Evolutionary conservation across 768 basidiomycete genomes (phyloP), one percentile per base, ranked within the genome.

Genomic region (Agaricus bisporus): DNA sequence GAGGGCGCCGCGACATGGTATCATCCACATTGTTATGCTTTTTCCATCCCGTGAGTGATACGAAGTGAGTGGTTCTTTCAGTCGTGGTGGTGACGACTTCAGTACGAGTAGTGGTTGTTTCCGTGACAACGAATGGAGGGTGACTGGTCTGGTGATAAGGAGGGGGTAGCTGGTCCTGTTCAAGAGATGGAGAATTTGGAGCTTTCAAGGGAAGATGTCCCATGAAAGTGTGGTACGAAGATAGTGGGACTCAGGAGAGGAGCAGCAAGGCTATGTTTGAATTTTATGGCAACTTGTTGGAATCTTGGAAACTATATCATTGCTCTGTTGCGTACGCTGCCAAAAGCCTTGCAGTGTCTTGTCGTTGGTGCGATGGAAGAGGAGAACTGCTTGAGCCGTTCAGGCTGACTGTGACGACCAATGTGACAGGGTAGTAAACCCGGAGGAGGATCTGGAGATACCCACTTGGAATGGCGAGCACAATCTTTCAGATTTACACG

Each of bases 31-130:
- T 60, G 29, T n/a, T 43, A 7, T 78, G 82, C 59, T 78, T 83
- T 61, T 73, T 78, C 85, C 84, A 86, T 56, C 76, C 72, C 14
- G 85, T 81, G 22, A 84, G 66, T 20, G 85, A 82, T 66, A 88
- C 81, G 68, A 87, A 81, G 66, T 81, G 82, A 20, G 80, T 76
- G 11, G 78, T 71, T 11, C 76, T 75, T 48, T 72, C 70, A 11
- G 76, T 75, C 20, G 78, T 76, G 7, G 74, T 73, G 8, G 75
- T 72, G n/a, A 74, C 68, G 37, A 68, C 66, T 58, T 72, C 70
- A 18, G 76, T 78, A 26, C 71, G 75, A 25, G 76, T 78, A 47
- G 76, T 77, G 25, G 76, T 76, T 36, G 70, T 76, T 62, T 74
- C 75, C 44, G 76, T 62, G 32, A 77, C 61, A 22, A 76, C 53